phyloP scores from a whole-genome alignment of 1,284 basidiomycete genomes.

The Sutorius eximius region DNA sequence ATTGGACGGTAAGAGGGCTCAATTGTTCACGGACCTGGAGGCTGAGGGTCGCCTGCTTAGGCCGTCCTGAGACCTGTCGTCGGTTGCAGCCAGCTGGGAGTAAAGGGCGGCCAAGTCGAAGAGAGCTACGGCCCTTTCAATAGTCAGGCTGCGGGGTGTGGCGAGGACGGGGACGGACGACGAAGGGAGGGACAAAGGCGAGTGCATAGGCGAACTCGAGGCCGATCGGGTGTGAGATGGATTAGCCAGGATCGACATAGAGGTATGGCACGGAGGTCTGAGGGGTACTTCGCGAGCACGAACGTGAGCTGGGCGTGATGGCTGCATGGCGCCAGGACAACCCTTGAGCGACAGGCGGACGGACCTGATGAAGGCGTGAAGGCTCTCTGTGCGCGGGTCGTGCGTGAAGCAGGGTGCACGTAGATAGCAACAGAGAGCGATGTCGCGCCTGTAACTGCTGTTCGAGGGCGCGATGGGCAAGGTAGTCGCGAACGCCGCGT shows the following conservation, averaged over 20 bases:
- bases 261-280: constrained; percentile 50
- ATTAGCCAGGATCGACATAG: constrained; percentile 13
- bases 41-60: constrained; percentile 68
- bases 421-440: constrained; percentile 68
- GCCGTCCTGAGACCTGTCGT: constrained; percentile 75
- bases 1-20: not conserved
- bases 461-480: constrained; percentile 67
- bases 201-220: constrained; percentile 77
- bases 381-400: constrained; percentile 58
- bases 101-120: constrained; percentile 86
- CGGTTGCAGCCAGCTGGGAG: constrained; percentile 65
- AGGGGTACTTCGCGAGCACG: constrained; percentile 70
- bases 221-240: constrained; percentile 56
- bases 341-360: not conserved
- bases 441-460: constrained; percentile 87
- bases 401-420: constrained; percentile 62
- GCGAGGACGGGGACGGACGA: constrained; percentile 50
- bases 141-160: constrained; percentile 72
- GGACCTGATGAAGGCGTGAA: constrained; percentile 47
- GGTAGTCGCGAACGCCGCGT: constrained; percentile 64
- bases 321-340: constrained; percentile 43
- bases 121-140: constrained; percentile 74
- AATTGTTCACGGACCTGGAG: constrained; percentile 61
- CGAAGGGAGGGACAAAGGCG: constrained; percentile 49
- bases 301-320: constrained; percentile 89